Evolutionary conservation across 768 basidiomycete genomes (phyloP), one percentile per base, ranked within the genome.

Genomic region (Russula compacta): DNA sequence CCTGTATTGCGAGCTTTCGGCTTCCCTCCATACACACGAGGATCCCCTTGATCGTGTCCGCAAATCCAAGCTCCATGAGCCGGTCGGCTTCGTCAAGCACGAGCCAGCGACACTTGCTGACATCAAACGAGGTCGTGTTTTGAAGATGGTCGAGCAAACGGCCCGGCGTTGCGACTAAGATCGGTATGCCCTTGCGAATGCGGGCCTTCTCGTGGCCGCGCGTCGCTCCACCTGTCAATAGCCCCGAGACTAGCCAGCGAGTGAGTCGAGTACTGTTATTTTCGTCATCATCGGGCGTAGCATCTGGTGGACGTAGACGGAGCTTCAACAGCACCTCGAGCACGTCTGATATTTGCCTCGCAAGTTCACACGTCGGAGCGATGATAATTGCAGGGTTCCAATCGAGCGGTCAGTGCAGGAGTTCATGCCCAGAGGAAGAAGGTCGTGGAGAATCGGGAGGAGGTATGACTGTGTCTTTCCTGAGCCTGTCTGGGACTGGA

Each of bases 31-130:
- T 72, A 10, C 88, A 86, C 68, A 86, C 82, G 39, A 98, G 75
- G 64, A 98, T 97, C 1, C 92, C 93, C 58, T 81, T 83, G 68
- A 99, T 89, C 0, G 93, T 92, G 69, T 98, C 94, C 71, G 97
- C 95, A 64, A 99, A 99, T 0, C 97, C 97, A 46, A 98, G 83
- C 65, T 98, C 95, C 95, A 98, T 98, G 53, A 99, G 76, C 44
- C 94, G 80, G 73, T 99, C 97, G 7, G 95, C 95, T 76, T 99
- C 97, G 70, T n/a, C n/a, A n/a, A n/a, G n/a, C n/a, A n/a, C n/a
- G n/a, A n/a, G n/a, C n/a, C n/a, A n/a, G n/a, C n/a, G n/a, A n/a
- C n/a, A n/a, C n/a, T n/a, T n/a, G n/a, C n/a, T n/a, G n/a, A n/a
- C n/a, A n/a, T n/a, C n/a, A n/a, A n/a, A n/a, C n/a, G n/a, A n/a